Percentiles rank a stretch among this genome's conserved stretches.
Conservation (phyloP, 805 yeast genomes). For the Sugiyamaella smithiae region DNA sequence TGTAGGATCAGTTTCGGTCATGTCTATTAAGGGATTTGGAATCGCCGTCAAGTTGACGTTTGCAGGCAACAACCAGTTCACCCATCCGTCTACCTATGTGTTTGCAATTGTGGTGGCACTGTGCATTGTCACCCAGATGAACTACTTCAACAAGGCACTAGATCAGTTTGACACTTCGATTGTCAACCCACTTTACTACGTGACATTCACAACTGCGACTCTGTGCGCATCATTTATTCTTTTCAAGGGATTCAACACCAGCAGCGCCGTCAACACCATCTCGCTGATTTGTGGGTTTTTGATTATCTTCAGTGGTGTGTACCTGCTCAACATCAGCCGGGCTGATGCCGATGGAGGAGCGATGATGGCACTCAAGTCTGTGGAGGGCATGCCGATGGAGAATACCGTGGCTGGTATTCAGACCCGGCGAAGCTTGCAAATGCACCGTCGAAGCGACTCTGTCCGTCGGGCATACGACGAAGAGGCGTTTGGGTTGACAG, state of each 20-base stretch:
- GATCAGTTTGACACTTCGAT: slow-evolving; percentile 92
- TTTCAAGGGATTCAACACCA: slow-evolving; percentile 82
- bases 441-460: slow-evolving; percentile 43
- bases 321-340: slow-evolving; percentile 73
- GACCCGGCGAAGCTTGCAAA: slow-evolving; percentile 72
- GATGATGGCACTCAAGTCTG: slow-evolving; percentile 48
- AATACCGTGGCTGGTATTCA: slow-evolving; percentile 77
- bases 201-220: slow-evolving; percentile 86
- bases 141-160: slow-evolving; percentile 87
- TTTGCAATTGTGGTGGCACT: slow-evolving; percentile 73
- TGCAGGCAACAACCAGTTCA: slow-evolving; percentile 82
- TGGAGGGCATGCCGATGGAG: slow-evolving; percentile 75
- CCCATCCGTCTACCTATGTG: slow-evolving; percentile 78
- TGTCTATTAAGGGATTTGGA: slow-evolving; percentile 91
- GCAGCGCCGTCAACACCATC: slow-evolving; percentile 73
- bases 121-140: slow-evolving; percentile 89
- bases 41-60: slow-evolving; percentile 83
- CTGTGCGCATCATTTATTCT: slow-evolving; percentile 80
- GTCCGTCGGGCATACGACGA: slow-evolving; percentile 31
- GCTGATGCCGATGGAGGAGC: slow-evolving; percentile 36
- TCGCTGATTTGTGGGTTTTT: slow-evolving; percentile 82
- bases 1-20: slow-evolving; percentile 87
- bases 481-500: slow-evolving; percentile 35
- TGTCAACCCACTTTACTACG: slow-evolving; percentile 88
- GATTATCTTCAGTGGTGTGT: slow-evolving; percentile 85